Conservation (phyloP, 2,329 filamentous ascomycete genomes). For the Diplodia sapinea region DNA sequence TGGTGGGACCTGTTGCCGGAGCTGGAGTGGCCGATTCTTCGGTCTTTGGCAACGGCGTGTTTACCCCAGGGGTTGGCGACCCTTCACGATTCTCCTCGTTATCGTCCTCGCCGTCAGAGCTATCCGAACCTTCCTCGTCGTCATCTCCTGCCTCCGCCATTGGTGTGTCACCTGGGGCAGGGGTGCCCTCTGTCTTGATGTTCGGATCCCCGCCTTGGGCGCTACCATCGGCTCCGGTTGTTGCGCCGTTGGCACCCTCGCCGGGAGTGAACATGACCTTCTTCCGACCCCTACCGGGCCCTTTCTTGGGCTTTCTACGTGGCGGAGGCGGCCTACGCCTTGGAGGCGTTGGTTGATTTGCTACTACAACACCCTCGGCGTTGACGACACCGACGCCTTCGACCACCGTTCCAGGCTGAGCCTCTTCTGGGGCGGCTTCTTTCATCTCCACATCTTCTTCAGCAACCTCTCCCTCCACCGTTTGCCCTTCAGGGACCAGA, state of each 20-base stretch:
- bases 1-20: neutral
- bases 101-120: slow-evolving; percentile 52
- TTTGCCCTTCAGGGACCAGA: slow-evolving; percentile 78
- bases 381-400: slow-evolving; percentile 67
- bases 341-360: slow-evolving; percentile 57
- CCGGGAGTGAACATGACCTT: slow-evolving; percentile 65
- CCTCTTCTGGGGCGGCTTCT: slow-evolving; percentile 48
- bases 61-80: slow-evolving; percentile 52
- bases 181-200: slow-evolving; percentile 50
- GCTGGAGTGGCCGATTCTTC: slow-evolving; percentile 13
- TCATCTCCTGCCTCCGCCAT: slow-evolving; percentile 54
- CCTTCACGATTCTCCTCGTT: slow-evolving; percentile 57
- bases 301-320: slow-evolving; percentile 77
- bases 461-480: slow-evolving; percentile 81
- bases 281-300: slow-evolving; percentile 80
- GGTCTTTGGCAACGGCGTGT: slow-evolving; percentile 39
- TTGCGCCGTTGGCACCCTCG: slow-evolving; percentile 51
- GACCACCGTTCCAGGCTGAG: slow-evolving; percentile 62
- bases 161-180: slow-evolving; percentile 48
- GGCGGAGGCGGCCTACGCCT: slow-evolving; percentile 74
- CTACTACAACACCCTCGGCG: slow-evolving; percentile 64
- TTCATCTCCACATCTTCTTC: slow-evolving; percentile 57
- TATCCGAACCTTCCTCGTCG: slow-evolving; percentile 60
- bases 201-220: slow-evolving; percentile 38
- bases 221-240: slow-evolving; percentile 40